phyloP scores from a whole-genome alignment of 495 filamentous ascomycete species.

The Penicillium egyptiacum region DNA sequence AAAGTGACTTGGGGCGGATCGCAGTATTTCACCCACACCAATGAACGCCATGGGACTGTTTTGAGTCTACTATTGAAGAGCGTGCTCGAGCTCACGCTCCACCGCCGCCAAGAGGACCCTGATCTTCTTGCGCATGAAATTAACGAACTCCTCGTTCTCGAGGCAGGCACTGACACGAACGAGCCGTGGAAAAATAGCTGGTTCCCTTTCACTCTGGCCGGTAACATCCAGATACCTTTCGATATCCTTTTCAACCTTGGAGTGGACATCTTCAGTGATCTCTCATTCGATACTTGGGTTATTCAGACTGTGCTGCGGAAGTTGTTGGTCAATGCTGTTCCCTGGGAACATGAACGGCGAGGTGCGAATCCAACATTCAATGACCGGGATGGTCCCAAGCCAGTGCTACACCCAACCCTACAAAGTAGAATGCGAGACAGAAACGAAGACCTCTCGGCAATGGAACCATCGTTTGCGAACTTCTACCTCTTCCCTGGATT shows the following conservation, averaged over 20 bases:
- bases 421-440: constrained; percentile 14
- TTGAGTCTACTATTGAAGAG: constrained; percentile 36
- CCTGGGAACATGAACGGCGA: constrained; percentile 29
- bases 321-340: constrained; percentile 30
- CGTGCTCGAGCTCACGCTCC: constrained; percentile 38
- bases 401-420: constrained; percentile 1
- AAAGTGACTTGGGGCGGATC: constrained; percentile 1
- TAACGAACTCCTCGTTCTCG: constrained; percentile 32
- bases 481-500: constrained; percentile 37
- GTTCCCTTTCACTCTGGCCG: constrained; percentile 36
- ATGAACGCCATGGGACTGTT: constrained; percentile 31
- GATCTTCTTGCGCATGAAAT: constrained; percentile 35
- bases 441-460: constrained; percentile 1
- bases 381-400: constrained; percentile 11
- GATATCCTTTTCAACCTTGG: constrained; percentile 37
- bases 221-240: constrained; percentile 39
- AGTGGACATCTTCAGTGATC: constrained; percentile 40
- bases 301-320: constrained; percentile 37
- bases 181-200: constrained; percentile 13
- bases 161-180: constrained; percentile 11
- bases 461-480: constrained; percentile 26
- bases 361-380: constrained; percentile 5
- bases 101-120: constrained; percentile 25
- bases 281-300: constrained; percentile 42
- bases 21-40: constrained; percentile 27